phyloP scores from a whole-genome alignment of 805 yeast genomes.

The Huiozyma naganishii region DNA sequence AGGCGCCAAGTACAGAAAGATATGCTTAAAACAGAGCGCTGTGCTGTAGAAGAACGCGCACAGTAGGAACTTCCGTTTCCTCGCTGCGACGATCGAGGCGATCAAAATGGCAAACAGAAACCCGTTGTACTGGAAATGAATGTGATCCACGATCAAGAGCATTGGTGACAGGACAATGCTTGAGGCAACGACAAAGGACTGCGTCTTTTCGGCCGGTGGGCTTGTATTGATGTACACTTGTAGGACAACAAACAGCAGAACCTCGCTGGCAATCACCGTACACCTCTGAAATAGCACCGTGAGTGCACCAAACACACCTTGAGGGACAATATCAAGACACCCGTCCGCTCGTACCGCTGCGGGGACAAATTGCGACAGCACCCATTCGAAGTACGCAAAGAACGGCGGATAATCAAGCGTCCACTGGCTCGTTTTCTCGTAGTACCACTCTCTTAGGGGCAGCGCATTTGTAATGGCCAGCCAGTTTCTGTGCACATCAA shows the following conservation, averaged over 20 bases:
- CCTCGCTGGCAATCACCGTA: constrained; percentile 72
- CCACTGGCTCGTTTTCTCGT: constrained; percentile 74
- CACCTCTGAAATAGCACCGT: constrained; percentile 73
- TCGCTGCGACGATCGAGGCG: constrained; percentile 62
- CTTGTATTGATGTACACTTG: constrained; percentile 58
- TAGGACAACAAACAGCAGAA: constrained; percentile 55
- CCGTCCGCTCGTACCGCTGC: constrained; percentile 55
- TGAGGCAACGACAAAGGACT: constrained; percentile 63
- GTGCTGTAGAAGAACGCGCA: constrained; percentile 64
- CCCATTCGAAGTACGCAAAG: constrained; percentile 91
- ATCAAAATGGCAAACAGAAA: constrained; percentile 80
- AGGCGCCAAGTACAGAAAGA: constrained; percentile 86
- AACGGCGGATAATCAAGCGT: constrained; percentile 96
- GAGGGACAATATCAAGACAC: constrained; percentile 54
- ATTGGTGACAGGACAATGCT: constrained; percentile 86
- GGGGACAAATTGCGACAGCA: constrained; percentile 64
- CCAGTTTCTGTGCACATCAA: constrained; percentile 97
- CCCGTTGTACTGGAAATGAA: constrained; percentile 95
- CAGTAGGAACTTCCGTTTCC: constrained; percentile 41
- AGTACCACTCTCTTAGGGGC: constrained; percentile 76
- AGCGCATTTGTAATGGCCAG: constrained; percentile 73
- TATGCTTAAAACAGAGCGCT: constrained; percentile 87
- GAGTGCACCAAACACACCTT: constrained; percentile 64
- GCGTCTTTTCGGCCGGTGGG: constrained; percentile 28
- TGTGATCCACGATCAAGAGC: constrained; percentile 80